Percentiles rank a stretch among this genome's conserved stretches.
Evolutionary conservation across 1,284 basidiomycete species (phyloP).

Genomic region (Bjerkandera adusta): DNA sequence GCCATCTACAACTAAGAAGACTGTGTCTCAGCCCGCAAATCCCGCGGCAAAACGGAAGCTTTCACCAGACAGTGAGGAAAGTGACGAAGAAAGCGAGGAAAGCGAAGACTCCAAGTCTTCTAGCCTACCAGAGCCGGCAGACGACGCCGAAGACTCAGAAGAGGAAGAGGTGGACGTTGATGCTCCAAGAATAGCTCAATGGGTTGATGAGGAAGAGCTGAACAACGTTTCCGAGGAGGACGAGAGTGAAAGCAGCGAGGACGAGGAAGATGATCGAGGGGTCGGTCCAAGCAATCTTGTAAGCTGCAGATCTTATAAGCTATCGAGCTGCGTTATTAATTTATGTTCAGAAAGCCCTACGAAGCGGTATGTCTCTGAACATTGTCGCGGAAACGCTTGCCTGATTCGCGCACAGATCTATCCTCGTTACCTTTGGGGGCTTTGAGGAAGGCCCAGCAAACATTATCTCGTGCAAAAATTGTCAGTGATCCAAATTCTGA

Average conservation of each 20-base stretch:
- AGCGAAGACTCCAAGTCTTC: too few species aligned
- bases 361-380: slow-evolving; percentile 29
- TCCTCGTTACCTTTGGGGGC: slow-evolving; percentile 62
- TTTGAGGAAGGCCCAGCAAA: slow-evolving; percentile 61
- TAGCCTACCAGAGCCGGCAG: too few species aligned
- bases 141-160: slow-evolving; percentile 12
- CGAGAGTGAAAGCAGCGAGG: slow-evolving; percentile 16
- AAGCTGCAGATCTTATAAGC: slow-evolving; percentile 4
- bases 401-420: slow-evolving; percentile 39
- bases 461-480: slow-evolving; percentile 42
- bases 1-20: too few species aligned
- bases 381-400: neutral
- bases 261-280: slow-evolving; percentile 17
- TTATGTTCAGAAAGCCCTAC: slow-evolving; percentile 34
- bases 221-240: slow-evolving; percentile 25
- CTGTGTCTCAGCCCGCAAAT: too few species aligned
- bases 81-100: slow-evolving; percentile 12
- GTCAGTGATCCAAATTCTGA: slow-evolving; percentile 34
- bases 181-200: slow-evolving; percentile 30
- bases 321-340: slow-evolving; percentile 5
- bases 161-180: slow-evolving; percentile 27
- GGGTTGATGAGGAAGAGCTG: slow-evolving; percentile 34
- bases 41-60: neutral
- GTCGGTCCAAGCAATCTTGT: slow-evolving; percentile 20
- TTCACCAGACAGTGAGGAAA: neutral